phyloP scores from a whole-genome alignment of 169 alveolate genomes.

The Cryptosporidium xiaoi region DNA sequence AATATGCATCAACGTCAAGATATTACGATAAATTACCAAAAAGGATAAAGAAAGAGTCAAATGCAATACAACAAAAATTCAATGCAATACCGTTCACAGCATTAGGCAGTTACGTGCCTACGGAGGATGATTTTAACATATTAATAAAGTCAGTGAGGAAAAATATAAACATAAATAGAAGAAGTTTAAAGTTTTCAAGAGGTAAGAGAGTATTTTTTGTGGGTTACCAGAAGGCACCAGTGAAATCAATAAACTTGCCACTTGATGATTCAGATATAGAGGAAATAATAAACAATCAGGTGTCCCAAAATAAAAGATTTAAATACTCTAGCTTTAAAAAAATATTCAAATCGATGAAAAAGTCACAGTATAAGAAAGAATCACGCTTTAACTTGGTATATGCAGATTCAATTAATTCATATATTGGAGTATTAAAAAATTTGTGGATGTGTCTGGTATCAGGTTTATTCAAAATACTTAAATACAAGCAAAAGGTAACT shows the following conservation, averaged over 20 bases:
- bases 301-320: conserved; percentile 48
- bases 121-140: conserved; percentile 39
- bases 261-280: conserved; percentile 44
- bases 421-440: conserved; percentile 49
- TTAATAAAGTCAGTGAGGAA: conserved; percentile 26
- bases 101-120: conserved; percentile 66
- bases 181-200: conserved; percentile 31
- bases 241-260: conserved; percentile 20
- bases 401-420: conserved; percentile 14
- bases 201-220: conserved; percentile 57
- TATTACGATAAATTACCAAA: conserved; percentile 57
- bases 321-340: conserved; percentile 32
- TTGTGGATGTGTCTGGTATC: conserved; percentile 68
- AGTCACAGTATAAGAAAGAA: conserved; percentile 42
- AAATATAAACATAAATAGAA: conserved; percentile 1
- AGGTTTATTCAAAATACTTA: conserved; percentile 52
- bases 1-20: conserved; percentile 57
- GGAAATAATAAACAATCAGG: conserved; percentile 38
- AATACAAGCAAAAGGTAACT: conserved; percentile 29
- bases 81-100: conserved; percentile 63
- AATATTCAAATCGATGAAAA: conserved; percentile 59
- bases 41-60: conserved; percentile 45
- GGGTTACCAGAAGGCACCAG: conserved; percentile 66
- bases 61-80: conserved; percentile 61
- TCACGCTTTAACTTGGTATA: conserved; percentile 39